Conservation (phyloP, 129 eudicot genomes). For the Flaveria brownii region DNA sequence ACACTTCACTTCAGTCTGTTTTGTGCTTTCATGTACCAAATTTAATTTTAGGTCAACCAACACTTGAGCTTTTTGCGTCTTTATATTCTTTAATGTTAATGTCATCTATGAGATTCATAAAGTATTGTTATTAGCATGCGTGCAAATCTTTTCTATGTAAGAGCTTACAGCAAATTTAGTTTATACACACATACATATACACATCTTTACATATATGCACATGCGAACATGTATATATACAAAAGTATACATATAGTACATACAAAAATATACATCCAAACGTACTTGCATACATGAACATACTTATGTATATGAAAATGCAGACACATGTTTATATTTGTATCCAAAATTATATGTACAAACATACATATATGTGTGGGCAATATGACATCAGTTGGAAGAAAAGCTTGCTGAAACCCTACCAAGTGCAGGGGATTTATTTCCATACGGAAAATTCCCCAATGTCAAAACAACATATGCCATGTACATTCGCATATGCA, state of each 20-base stretch:
- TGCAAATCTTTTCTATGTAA: not conserved
- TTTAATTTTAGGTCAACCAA: too few relatives aligned
- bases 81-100: too few relatives aligned
- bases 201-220: not conserved
- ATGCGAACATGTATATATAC: too few relatives aligned
- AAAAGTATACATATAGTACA: not conserved
- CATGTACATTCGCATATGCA: not conserved
- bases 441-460: not conserved
- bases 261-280: not conserved
- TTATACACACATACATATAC: not conserved
- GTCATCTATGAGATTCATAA: too few relatives aligned
- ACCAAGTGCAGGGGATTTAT: too few relatives aligned
- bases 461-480: not conserved
- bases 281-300: not conserved
- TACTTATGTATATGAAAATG: not conserved
- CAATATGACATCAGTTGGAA: not conserved
- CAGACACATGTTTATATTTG: too few relatives aligned
- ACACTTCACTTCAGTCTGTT: too few relatives aligned
- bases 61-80: too few relatives aligned
- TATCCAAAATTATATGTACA: not conserved
- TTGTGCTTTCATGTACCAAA: too few relatives aligned
- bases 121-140: not conserved
- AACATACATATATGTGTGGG: not conserved
- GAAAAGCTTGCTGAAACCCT: not conserved
- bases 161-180: not conserved